A percentile compares a stretch with the other conserved stretches of the same genome.
These are phyloP conservation scores for Camellia japonica DNA, from an alignment of 148 eudicot genomes.

Conservation along the genomic window DNA sequence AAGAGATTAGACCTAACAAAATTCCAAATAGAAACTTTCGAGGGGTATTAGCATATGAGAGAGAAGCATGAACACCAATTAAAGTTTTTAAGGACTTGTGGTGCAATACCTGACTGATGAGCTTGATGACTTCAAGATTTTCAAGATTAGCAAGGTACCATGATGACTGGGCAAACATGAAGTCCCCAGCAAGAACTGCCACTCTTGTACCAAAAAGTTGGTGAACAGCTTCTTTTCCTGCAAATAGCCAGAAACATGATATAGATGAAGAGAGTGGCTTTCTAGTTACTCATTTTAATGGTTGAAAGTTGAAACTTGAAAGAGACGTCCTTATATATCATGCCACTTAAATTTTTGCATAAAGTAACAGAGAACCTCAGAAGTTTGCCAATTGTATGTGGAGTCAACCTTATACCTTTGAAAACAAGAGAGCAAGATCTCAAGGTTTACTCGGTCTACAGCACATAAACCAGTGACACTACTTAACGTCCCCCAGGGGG, in stretches of 20 bases:
- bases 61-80: background rate
- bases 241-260: constrained; percentile 12
- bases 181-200: constrained; percentile 94
- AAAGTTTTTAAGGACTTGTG: constrained; percentile 4
- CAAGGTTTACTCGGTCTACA: background rate
- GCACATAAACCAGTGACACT: background rate
- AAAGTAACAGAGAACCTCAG: background rate
- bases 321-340: background rate
- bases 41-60: background rate
- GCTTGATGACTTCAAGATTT: constrained; percentile 90
- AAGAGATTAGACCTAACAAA: too few species aligned
- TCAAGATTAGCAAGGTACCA: constrained; percentile 98
- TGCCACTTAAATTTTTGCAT: background rate
- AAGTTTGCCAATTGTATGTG: background rate
- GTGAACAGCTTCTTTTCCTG: constrained; percentile 90
- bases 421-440: background rate
- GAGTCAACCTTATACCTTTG: background rate
- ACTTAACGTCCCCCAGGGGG: too few species aligned
- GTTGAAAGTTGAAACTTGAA: background rate
- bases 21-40: background rate
- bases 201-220: constrained; percentile 84
- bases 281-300: background rate
- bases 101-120: constrained; percentile 77
- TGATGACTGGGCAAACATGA: constrained; percentile 97
- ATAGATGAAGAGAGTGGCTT: background rate